A percentile compares a stretch with the other conserved stretches of the same genome.
These are phyloP conservation scores for Marasmius tenuissimus DNA, from an alignment of 1,284 basidiomycete species.

Conservation along the genomic window DNA sequence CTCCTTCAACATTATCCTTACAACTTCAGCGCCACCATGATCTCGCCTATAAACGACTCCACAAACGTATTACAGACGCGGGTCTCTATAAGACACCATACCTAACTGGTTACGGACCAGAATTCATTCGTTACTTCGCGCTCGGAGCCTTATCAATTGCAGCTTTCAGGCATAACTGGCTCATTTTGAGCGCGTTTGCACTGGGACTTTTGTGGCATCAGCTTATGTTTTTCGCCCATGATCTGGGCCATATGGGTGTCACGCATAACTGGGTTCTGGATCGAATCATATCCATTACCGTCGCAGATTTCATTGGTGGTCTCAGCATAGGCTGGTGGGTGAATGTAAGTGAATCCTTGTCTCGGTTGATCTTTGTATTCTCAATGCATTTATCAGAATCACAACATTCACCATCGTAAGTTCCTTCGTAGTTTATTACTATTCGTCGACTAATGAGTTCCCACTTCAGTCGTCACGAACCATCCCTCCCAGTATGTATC, in stretches of 20 bases:
- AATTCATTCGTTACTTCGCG: conserved; percentile 75
- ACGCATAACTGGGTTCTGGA: conserved; percentile 88
- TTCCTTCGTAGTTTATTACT: conserved; percentile 16
- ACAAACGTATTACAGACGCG: conserved; percentile 72
- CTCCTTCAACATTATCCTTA: conserved; percentile 55
- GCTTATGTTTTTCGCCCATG: conserved; percentile 90
- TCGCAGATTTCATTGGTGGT: conserved; percentile 89
- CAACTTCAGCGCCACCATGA: conserved; percentile 72
- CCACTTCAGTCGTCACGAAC: conserved; percentile 84
- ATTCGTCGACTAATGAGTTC: conserved; percentile 16
- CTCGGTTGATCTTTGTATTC: conserved; percentile 6
- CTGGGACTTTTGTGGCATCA: conserved; percentile 96
- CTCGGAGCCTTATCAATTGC: conserved; percentile 62
- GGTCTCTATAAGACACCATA: conserved; percentile 87
- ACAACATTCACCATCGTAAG: conserved; percentile 93
- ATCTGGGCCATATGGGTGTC: conserved; percentile 93
- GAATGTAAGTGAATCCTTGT: conserved; percentile 62
- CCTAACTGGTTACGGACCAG: conserved; percentile 87
- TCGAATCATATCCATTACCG: conserved; percentile 77
- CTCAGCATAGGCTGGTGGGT: conserved; percentile 98
- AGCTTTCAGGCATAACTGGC: conserved; percentile 67
- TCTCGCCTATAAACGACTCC: conserved; percentile 79
- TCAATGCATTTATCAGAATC: conserved; percentile 54
- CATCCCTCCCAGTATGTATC: conserved; percentile 87
- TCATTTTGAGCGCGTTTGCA: conserved; percentile 71